phyloP scores from a whole-genome alignment of 2,329 filamentous ascomycete species.

The Cercospora brassicicola region DNA sequence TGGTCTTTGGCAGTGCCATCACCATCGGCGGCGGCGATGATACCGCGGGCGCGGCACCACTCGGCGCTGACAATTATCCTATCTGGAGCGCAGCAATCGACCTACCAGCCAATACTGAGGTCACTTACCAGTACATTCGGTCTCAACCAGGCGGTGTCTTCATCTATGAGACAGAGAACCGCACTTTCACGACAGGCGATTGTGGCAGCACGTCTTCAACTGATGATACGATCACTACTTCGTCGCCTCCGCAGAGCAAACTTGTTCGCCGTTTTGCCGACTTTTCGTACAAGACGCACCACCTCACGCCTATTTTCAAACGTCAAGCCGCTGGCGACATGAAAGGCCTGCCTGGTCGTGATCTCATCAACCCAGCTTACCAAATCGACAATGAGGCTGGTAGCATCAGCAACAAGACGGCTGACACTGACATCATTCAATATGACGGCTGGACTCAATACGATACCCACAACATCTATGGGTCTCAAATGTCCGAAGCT shows the following conservation, averaged over 20 bases:
- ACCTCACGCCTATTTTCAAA: conserved; percentile 16
- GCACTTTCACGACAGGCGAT: conserved; percentile 36
- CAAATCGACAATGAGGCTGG: conserved; percentile 63
- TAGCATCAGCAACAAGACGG: conserved; percentile 49
- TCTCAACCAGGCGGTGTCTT: conserved; percentile 37
- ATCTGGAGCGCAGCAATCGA: conserved; percentile 39
- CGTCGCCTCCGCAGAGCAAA: conserved; percentile 30
- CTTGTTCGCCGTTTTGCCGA: conserved; percentile 28
- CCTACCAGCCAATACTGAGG: conserved; percentile 35
- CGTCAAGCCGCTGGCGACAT: conserved; percentile 29
- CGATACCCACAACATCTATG: conserved; percentile 77
- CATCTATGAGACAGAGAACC: conserved; percentile 37
- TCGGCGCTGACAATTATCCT: conserved; percentile 38
- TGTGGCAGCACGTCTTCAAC: conserved; percentile 33
- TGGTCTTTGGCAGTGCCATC: conserved; percentile 36
- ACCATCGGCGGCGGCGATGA: conserved; percentile 36
- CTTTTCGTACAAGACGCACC: conserved; percentile 19
- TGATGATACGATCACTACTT: conserved; percentile 36
- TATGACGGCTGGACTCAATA: conserved; percentile 67
- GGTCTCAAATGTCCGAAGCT: conserved; percentile 69
- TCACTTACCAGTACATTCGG: conserved; percentile 39
- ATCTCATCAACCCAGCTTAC: conserved; percentile 66
- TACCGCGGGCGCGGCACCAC: conserved; percentile 32
- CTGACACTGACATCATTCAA: conserved; percentile 68
- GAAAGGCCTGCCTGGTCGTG: conserved; percentile 60